phyloP scores from a whole-genome alignment of 805 yeast genomes.

The Metschnikowia lochheadii region DNA sequence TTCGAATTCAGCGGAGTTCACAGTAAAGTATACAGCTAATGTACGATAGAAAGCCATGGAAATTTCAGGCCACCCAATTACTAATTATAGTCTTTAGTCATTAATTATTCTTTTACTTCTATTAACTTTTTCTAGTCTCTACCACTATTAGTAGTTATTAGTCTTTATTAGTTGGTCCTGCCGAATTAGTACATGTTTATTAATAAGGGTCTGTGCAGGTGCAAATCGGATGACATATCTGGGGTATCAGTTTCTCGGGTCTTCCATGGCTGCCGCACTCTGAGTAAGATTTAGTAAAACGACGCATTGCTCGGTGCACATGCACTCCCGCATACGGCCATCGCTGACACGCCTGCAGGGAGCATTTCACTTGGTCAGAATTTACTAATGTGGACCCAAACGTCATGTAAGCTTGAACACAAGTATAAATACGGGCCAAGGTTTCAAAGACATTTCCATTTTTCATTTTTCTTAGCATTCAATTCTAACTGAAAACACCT shows the following conservation, averaged over 20 bases:
- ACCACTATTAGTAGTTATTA: no score
- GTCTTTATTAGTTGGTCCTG: no score
- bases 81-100: no score
- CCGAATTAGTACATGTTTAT: no score
- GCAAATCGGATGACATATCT: neutral
- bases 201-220: neutral
- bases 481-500: neutral
- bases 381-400: neutral
- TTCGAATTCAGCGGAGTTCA: no score
- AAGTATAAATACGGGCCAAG: constrained; percentile 1
- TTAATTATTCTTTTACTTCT: no score
- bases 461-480: neutral
- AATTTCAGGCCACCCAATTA: no score
- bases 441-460: neutral
- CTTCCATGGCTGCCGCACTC: neutral
- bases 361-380: neutral
- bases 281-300: constrained; percentile 2
- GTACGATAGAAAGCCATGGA: no score
- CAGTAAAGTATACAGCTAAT: no score
- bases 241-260: constrained; percentile 1
- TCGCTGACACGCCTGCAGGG: neutral
- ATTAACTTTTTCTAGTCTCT: no score
- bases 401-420: neutral
- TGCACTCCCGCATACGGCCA: neutral
- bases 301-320: neutral